Evolutionary conservation across 2,329 filamentous ascomycete genomes (phyloP), one percentile per base, ranked within the genome.

Genomic region (Colletotrichum sp.): DNA sequence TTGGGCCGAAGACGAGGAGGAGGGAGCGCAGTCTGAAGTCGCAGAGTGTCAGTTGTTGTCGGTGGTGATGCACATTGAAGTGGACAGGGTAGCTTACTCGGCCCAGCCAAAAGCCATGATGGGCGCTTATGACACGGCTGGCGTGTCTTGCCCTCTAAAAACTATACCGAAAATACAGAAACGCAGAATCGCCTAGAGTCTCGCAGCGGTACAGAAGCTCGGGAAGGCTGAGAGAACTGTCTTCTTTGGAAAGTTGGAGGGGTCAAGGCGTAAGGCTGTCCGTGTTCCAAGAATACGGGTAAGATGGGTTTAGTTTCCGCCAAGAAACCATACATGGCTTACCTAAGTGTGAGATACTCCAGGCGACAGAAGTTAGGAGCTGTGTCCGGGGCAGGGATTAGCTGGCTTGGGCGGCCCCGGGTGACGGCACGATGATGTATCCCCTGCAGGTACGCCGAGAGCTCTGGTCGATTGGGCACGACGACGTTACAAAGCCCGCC

Each of bases 1-100:
- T 88, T 36, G 95, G 95, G 4, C 93, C 95, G 82, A 96, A 89
- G 86, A 93, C 90, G 81, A 92, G 83, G 80, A 89, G 82, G 78
- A 92, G 85, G 80, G 90, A 89, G 79, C 90, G 89, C 80, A 92
- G 86, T 69, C 89, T 91, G 78, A 70, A 19, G 25, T 16, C 27
- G 36, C 9, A 11, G 16, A 9, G 29, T 69, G 72, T 70, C 16
- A 57, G 44, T 29, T 34, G 19, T 22, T n/a, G 19, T n/a, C n/a
- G 25, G 27, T 34, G 61, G 19, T 22, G 27, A 67, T 55, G 69
- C 29, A 49, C 29, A 22, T 29, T 16, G 13, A 49, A 19, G 32
- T 30, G 19, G 8, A 69, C 63, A 49, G 49, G 59, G 36, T 57
- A 64, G 44, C 72, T 76, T 66, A 78, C 77, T 78, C 76, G 44